A percentile compares a stretch with the other conserved stretches of the same genome.
These are phyloP conservation scores for Russula abietina DNA, from an alignment of 768 basidiomycete species.

Conservation along the genomic window DNA sequence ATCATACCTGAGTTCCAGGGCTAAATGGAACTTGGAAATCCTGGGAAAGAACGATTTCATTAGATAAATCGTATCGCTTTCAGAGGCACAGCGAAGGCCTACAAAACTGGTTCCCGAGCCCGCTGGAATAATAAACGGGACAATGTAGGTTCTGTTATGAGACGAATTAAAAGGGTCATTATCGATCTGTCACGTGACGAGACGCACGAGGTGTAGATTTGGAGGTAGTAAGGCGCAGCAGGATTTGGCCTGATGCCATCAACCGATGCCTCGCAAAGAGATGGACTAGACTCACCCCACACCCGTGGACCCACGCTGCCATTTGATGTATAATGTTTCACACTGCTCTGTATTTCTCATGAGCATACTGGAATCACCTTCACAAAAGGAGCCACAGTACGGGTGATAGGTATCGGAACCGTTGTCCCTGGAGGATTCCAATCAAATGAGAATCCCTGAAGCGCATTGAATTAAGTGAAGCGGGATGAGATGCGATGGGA, in stretches of 20 bases:
- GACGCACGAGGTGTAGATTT: constrained; percentile 56
- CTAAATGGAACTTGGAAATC: constrained; percentile 55
- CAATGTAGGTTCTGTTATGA: constrained; percentile 38
- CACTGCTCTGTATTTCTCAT: constrained; percentile 30
- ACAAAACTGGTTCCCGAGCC: constrained; percentile 46
- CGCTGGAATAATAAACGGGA: constrained; percentile 47
- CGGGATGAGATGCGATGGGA: not conserved
- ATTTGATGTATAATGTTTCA: constrained; percentile 31
- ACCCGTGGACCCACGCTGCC: constrained; percentile 27
- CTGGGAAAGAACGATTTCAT: constrained; percentile 31
- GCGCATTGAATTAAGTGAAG: not conserved
- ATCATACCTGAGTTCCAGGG: constrained; percentile 50
- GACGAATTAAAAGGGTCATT: not conserved
- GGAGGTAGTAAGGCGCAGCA: constrained; percentile 50
- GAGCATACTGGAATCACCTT: not conserved
- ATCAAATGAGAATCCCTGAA: constrained; percentile 32
- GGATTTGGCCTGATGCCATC: constrained; percentile 40
- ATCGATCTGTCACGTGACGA: not conserved
- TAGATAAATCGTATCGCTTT: not conserved
- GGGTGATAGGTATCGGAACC: constrained; percentile 32
- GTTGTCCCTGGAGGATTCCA: constrained; percentile 30
- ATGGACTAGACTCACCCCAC: constrained; percentile 27
- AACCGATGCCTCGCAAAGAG: not conserved
- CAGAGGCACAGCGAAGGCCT: constrained; percentile 27
- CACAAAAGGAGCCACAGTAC: constrained; percentile 16